phyloP scores from a whole-genome alignment of 1,139 yeast species.

The Suhomyces choctaworum region DNA sequence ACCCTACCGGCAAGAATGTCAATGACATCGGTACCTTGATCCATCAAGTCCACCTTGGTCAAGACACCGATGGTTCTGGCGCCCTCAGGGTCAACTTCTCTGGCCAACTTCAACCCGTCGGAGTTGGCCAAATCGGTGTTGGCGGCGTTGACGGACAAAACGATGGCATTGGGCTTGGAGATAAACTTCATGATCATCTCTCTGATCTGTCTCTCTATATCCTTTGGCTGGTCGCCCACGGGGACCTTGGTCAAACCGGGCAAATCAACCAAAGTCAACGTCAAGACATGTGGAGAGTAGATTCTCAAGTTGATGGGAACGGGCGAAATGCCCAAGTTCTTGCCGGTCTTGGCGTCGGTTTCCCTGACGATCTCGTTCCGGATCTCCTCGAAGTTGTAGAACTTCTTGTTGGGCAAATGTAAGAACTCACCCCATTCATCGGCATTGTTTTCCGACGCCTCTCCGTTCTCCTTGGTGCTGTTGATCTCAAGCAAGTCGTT shows the following conservation, averaged over 20 bases:
- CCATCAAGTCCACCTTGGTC: constrained; percentile 97
- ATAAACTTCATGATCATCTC: constrained; percentile 94
- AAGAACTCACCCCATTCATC: constrained; percentile 99
- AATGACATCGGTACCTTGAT: constrained; percentile 97
- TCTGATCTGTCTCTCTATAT: constrained; percentile 90
- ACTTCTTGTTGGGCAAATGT: constrained; percentile 87
- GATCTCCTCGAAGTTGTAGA: constrained; percentile 87
- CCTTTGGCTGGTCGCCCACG: constrained; percentile 99
- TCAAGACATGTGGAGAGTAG: constrained; percentile 93
- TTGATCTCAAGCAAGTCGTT: constrained; percentile 36
- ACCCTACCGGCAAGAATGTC: constrained; percentile 96
- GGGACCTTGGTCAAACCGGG: constrained; percentile 99
- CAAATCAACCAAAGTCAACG: constrained; percentile 92
- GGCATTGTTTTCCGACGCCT: constrained; percentile 67
- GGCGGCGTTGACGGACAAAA: constrained; percentile 93
- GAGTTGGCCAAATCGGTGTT: constrained; percentile 97
- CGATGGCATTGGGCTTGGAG: constrained; percentile 94
- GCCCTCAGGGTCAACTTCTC: constrained; percentile 99
- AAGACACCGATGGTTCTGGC: constrained; percentile 94
- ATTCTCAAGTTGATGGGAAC: constrained; percentile 92
- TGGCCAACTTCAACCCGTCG: constrained; percentile 92
- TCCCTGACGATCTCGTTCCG: constrained; percentile 89
- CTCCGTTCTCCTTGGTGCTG: constrained; percentile 43
- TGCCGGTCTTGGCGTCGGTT: constrained; percentile 93
- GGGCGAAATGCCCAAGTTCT: constrained; percentile 87